These are phyloP conservation scores for Cruciata laevipes DNA, from an alignment of 257 asterid species.

Conservation along the genomic window DNA sequence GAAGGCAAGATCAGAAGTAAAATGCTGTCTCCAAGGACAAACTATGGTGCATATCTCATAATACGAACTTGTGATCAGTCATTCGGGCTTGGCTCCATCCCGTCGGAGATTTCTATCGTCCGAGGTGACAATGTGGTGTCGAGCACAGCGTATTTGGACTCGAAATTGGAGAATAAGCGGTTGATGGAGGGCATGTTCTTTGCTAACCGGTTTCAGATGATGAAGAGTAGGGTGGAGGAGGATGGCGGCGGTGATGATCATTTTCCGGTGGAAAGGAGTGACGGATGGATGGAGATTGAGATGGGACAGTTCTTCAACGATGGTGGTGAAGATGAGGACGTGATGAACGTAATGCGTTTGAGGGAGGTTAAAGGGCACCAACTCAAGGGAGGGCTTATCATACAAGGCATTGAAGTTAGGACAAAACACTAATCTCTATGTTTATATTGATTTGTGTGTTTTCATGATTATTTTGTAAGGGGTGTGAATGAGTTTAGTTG, in stretches of 20 bases:
- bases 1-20: slow-evolving; percentile 24
- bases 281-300: slow-evolving; percentile 37
- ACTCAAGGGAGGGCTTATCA: slow-evolving; percentile 59
- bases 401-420: slow-evolving; percentile 73
- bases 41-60: slow-evolving; percentile 27
- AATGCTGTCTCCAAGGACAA: slow-evolving; percentile 25
- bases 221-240: slow-evolving; percentile 20
- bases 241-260: slow-evolving; percentile 6
- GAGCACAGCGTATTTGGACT: slow-evolving; percentile 19
- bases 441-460: background rate
- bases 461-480: too few relatives aligned
- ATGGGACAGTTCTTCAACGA: slow-evolving; percentile 24
- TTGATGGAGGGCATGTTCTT: slow-evolving; percentile 21
- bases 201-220: slow-evolving; percentile 14
- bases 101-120: slow-evolving; percentile 13
- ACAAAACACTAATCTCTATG: slow-evolving; percentile 27
- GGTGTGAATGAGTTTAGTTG: too few relatives aligned
- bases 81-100: slow-evolving; percentile 29
- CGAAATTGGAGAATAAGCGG: slow-evolving; percentile 5
- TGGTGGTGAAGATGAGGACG: background rate
- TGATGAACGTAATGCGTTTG: slow-evolving; percentile 43
- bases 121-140: slow-evolving; percentile 2
- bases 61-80: slow-evolving; percentile 18
- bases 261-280: slow-evolving; percentile 21
- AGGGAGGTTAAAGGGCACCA: slow-evolving; percentile 53